phyloP scores from a whole-genome alignment of 192 early-diverging fungal genomes.

The Podila minutissima region DNA sequence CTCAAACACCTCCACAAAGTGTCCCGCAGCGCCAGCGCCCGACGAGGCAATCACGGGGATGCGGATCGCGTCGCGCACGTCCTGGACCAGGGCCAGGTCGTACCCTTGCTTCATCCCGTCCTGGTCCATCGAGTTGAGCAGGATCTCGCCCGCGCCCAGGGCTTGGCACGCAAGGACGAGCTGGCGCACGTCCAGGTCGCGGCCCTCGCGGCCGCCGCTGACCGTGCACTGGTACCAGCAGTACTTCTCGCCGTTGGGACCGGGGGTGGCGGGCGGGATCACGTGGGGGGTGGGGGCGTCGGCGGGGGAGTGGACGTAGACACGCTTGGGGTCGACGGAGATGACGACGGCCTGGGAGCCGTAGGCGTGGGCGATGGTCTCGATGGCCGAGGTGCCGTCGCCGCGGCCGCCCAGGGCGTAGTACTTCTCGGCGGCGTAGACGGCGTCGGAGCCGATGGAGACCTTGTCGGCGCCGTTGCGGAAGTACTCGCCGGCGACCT shows the following conservation, averaged over 20 bases:
- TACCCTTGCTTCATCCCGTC: slow-evolving; percentile 99
- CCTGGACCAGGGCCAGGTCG: slow-evolving; percentile 85
- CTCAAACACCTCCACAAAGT: slow-evolving; percentile 91
- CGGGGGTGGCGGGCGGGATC: slow-evolving; percentile 73
- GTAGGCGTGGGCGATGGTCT: slow-evolving; percentile 93
- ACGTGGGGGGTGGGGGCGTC: slow-evolving; percentile 82
- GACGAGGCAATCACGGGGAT: slow-evolving; percentile 99
- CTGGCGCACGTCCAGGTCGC: slow-evolving; percentile 94
- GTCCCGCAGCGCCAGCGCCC: slow-evolving; percentile 88
- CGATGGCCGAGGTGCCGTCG: slow-evolving; percentile 88
- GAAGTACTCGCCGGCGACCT: slow-evolving; percentile 99
- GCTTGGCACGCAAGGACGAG: slow-evolving; percentile 88
- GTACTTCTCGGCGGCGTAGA: slow-evolving; percentile 94
- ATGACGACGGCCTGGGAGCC: slow-evolving; percentile 99
- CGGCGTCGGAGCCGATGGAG: slow-evolving; percentile 99
- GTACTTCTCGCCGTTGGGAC: slow-evolving; percentile 92
- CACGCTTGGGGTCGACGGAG: slow-evolving; percentile 95
- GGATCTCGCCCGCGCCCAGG: slow-evolving; percentile 96
- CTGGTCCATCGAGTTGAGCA: slow-evolving; percentile 99
- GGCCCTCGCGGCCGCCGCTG: slow-evolving; percentile 95
- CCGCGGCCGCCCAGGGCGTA: slow-evolving; percentile 60
- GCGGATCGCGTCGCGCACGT: slow-evolving; percentile 79
- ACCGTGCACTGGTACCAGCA: slow-evolving; percentile 99
- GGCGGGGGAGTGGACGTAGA: slow-evolving; percentile 85
- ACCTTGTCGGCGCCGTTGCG: slow-evolving; percentile 99